These are phyloP conservation scores for Starmerella bombi DNA, from an alignment of 805 yeast species.

Conservation along the genomic window DNA sequence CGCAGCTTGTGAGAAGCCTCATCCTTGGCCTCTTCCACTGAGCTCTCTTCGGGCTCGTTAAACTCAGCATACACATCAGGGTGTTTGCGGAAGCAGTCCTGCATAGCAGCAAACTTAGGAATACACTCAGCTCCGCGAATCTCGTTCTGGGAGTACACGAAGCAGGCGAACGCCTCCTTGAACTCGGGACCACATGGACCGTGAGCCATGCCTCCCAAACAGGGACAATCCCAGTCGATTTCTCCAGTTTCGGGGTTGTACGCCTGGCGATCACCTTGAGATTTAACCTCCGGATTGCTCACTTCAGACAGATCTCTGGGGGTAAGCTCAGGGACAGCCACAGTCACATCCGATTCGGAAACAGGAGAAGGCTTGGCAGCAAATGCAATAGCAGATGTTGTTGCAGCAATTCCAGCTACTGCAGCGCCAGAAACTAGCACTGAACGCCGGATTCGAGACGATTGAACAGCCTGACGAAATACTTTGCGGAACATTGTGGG, in stretches of 20 bases:
- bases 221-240: constrained; percentile 99
- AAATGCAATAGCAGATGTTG: constrained; percentile 5
- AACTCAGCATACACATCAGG: constrained; percentile 90
- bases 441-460: neutral
- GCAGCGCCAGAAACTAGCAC: neutral
- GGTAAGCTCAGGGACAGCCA: constrained; percentile 6
- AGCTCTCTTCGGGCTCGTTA: constrained; percentile 34
- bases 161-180: constrained; percentile 88
- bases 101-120: constrained; percentile 82
- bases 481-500: constrained; percentile 1
- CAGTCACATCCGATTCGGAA: constrained; percentile 1
- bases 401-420: neutral
- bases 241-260: constrained; percentile 96
- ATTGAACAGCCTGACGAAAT: neutral
- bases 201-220: constrained; percentile 96
- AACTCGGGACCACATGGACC: constrained; percentile 98
- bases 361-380: constrained; percentile 4
- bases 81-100: constrained; percentile 78
- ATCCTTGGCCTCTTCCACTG: neutral
- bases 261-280: constrained; percentile 26
- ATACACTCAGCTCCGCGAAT: constrained; percentile 96
- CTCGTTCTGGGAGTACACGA: constrained; percentile 83
- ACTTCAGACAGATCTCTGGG: constrained; percentile 4
- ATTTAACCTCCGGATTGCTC: neutral
- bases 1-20: neutral